phyloP scores from a whole-genome alignment of 1,284 basidiomycete species.

The Stereum hirsutum region DNA sequence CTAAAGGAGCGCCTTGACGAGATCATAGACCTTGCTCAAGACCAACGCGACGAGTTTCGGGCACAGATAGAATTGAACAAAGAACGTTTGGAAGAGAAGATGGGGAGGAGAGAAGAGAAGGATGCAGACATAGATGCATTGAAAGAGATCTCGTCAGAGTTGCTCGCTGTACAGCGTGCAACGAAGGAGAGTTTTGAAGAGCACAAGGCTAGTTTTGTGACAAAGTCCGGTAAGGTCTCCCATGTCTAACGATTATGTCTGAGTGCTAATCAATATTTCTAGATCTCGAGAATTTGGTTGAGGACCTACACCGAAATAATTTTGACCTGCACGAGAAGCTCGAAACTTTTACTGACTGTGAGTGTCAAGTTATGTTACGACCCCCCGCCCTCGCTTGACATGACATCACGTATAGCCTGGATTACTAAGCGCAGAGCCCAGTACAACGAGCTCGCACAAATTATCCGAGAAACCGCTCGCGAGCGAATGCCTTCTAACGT shows the following conservation, averaged over 20 bases:
- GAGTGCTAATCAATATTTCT: neutral
- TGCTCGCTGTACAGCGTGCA: constrained; percentile 42
- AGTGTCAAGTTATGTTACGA: constrained; percentile 15
- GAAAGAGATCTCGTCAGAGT: constrained; percentile 44
- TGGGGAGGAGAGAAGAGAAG: constrained; percentile 41
- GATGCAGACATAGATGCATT: constrained; percentile 43
- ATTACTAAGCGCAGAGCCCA: constrained; percentile 50
- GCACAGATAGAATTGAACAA: constrained; percentile 49
- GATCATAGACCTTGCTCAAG: constrained; percentile 58
- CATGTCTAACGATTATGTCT: neutral
- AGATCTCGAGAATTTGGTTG: constrained; percentile 47
- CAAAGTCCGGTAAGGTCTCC: constrained; percentile 35
- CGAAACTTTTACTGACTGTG: constrained; percentile 41
- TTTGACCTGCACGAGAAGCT: constrained; percentile 42
- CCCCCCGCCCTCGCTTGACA: neutral
- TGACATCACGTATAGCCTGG: constrained; percentile 33
- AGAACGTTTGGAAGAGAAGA: constrained; percentile 48
- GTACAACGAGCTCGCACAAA: constrained; percentile 52
- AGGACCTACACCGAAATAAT: constrained; percentile 42
- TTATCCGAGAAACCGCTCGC: constrained; percentile 53
- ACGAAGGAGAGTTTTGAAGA: constrained; percentile 42
- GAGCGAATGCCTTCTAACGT: constrained; percentile 72
- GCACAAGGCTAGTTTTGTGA: constrained; percentile 33
- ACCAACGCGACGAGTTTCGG: constrained; percentile 46
- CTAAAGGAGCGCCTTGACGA: constrained; percentile 52